Base-by-base conservation (phyloP, 176 grass and related monocot species). In the Elymus sibiricus region DNA sequence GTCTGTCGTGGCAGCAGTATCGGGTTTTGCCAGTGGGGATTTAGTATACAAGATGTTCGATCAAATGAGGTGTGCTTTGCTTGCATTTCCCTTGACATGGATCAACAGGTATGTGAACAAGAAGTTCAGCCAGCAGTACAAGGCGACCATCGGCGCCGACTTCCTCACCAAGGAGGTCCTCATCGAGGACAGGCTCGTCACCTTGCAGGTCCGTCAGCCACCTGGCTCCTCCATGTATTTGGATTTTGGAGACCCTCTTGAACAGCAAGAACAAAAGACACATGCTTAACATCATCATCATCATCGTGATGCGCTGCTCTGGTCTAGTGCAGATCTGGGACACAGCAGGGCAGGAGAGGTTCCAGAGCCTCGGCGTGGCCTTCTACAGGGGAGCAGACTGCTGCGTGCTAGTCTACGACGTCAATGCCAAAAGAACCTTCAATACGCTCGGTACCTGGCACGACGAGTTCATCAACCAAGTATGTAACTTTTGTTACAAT, bases 301-400 rank as follows among this genome's bases (percentile, higher is more conserved):
- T 21, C 53, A 19, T 53, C 49, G 16, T 55, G 21, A 21, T 55
- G 51, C 6, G 6, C 40, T 78, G 31, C 56, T 4, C 49, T n/a
- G n/a, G n/a, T 76, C 19, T 58, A 8, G 10, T 86, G 63, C 84
- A 99, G 97, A 93, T 99, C 25, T 99, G 97, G 97, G 97, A 99
- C 61, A 99, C 97, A 5, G 97, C 97, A 74, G 97, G 97, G 37
- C 97, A 99, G 86, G 97, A 99, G 87, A 91, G 97, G 87, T 99
- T 99, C 70, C 97, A 99, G 80, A 99, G 97, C 60, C 94, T 99
- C 34, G 97, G 97, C 27, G 94, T 99, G 38, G 97, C 97, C 13
- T 99, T 99, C 80, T 99, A 99, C 82, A 92, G 97, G 79, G 97
- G 97, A 6, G 94, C 97, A 0, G 97, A 99, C 74, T 99, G 97